These are phyloP conservation scores for Medicago arabica DNA, from an alignment of 306 rosid genomes.

Conservation along the genomic window DNA sequence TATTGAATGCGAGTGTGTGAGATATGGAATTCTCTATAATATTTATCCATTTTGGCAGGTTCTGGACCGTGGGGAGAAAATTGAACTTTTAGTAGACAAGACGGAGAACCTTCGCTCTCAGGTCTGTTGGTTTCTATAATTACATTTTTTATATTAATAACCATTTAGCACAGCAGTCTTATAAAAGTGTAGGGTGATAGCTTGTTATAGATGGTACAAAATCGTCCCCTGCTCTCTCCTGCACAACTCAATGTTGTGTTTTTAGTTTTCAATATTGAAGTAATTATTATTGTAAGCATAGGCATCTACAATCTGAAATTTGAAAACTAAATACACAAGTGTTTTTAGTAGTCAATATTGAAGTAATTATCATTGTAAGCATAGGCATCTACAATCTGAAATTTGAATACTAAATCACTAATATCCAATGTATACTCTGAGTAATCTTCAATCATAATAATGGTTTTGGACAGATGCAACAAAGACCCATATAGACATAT, in stretches of 20 bases:
- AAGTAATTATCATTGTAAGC: background rate
- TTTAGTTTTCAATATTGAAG: slow-evolving; percentile 1
- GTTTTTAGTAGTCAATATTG: slow-evolving; percentile 5
- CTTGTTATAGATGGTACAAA: background rate
- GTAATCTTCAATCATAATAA: background rate
- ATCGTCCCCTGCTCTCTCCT: background rate
- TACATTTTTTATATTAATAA: background rate
- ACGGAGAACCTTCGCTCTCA: slow-evolving; percentile 92
- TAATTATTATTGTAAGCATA: background rate
- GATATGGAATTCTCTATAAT: slow-evolving; percentile 9
- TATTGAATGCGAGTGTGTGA: background rate
- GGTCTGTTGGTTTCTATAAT: slow-evolving; percentile 48
- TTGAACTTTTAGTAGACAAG: slow-evolving; percentile 90
- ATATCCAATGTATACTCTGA: slow-evolving; percentile 3
- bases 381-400: slow-evolving; percentile 4
- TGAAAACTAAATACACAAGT: background rate
- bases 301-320: slow-evolving; percentile 5
- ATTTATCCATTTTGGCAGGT: slow-evolving; percentile 60
- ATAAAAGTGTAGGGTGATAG: slow-evolving; percentile 1
- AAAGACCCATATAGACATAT: background rate
- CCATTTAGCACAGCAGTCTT: background rate
- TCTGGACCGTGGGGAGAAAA: slow-evolving; percentile 94
- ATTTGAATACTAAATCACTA: slow-evolving; percentile 1
- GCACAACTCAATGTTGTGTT: background rate
- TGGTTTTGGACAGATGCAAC: slow-evolving; percentile 15